These are phyloP conservation scores for Metschnikowia gruessii DNA, from an alignment of 805 yeast species.

Conservation along the genomic window DNA sequence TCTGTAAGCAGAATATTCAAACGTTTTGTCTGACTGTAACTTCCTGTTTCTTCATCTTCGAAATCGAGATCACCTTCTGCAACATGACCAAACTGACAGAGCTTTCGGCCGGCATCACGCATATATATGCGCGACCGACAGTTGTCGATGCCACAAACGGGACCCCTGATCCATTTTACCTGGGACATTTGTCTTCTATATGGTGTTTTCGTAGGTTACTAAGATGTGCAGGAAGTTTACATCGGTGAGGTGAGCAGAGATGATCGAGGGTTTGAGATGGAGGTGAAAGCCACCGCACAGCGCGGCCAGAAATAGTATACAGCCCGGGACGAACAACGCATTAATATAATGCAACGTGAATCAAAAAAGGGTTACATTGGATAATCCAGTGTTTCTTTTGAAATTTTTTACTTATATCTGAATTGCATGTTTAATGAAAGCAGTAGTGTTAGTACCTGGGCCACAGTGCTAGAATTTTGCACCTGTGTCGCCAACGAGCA, in stretches of 20 bases:
- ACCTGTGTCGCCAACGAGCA: too few species aligned
- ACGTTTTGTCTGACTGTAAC: conserved; percentile 50
- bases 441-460: too few species aligned
- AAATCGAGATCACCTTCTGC: conserved; percentile 74
- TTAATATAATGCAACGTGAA: too few species aligned
- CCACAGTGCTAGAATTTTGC: too few species aligned
- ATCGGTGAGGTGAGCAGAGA: neutral
- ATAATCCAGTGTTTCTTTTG: too few species aligned
- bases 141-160: conserved; percentile 85
- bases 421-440: too few species aligned
- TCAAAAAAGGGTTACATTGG: too few species aligned
- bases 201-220: neutral
- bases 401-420: too few species aligned
- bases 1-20: conserved; percentile 45
- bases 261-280: neutral
- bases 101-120: conserved; percentile 68
- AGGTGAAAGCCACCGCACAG: neutral
- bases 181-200: conserved; percentile 14
- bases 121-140: conserved; percentile 79
- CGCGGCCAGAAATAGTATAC: neutral
- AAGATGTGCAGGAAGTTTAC: conserved; percentile 2
- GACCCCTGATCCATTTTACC: conserved; percentile 60
- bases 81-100: conserved; percentile 91
- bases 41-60: conserved; percentile 78
- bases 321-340: neutral